Percentiles rank a stretch among this genome's conserved stretches.
Evolutionary conservation across 495 filamentous ascomycete genomes (phyloP).

Genomic region (Aspergillus haitiensis): DNA sequence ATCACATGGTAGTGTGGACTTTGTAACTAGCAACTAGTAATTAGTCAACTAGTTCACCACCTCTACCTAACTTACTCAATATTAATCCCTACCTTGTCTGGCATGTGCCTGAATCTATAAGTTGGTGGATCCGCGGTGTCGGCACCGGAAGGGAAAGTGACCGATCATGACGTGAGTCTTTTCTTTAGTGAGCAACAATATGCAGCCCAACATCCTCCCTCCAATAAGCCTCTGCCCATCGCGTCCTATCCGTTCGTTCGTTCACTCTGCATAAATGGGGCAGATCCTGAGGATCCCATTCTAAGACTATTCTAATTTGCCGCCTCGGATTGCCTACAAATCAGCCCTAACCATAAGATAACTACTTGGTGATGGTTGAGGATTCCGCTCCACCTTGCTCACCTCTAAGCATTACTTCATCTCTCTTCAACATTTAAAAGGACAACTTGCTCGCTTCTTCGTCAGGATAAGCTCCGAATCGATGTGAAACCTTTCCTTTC

Average conservation of each 20-base stretch:
- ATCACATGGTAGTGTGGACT: no score
- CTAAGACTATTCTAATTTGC: background rate
- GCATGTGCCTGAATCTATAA: no score
- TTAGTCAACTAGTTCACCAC: no score
- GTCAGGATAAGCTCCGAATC: slow-evolving; percentile 9
- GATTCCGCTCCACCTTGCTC: slow-evolving; percentile 8
- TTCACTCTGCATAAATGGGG: background rate
- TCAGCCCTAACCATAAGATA: slow-evolving; percentile 8
- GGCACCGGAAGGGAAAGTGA: background rate
- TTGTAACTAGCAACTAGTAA: no score
- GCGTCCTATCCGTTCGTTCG: background rate
- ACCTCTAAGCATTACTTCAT: background rate
- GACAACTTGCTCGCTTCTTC: background rate
- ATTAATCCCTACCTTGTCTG: no score
- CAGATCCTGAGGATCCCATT: slow-evolving; percentile 5
- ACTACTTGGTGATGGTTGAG: slow-evolving; percentile 1
- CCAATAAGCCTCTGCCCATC: background rate
- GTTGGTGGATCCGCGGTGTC: background rate
- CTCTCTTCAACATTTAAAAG: slow-evolving; percentile 6
- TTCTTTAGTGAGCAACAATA: background rate
- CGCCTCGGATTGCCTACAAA: background rate
- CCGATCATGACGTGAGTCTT: slow-evolving; percentile 16
- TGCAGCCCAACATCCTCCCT: background rate
- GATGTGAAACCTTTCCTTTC: slow-evolving; percentile 26
- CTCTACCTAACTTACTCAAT: no score